Evolutionary conservation across 140 eudicot species (phyloP), one percentile per base, ranked within the genome.

Genomic region (Bidens hawaiensis): DNA sequence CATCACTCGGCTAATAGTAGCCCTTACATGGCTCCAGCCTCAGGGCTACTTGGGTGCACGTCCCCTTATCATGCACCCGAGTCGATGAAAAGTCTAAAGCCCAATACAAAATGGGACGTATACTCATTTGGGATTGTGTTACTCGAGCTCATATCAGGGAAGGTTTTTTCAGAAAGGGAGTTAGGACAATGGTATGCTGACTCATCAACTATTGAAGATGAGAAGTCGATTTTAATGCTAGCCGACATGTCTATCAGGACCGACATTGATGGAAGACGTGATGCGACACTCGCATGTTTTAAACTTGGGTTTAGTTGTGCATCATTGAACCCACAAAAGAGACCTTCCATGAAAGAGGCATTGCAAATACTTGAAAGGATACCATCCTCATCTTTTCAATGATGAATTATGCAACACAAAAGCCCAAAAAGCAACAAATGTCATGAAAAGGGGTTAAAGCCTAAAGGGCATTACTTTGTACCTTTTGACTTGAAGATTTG

Each of bases 31-130:
- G 68, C 77, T 53, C 79, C 88, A 2, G 70, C 67, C 1, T 69
- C 76, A 6, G 78, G 76, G 38, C 43, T 77, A 62, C 78, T 71
- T 8, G 95, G 95, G 69, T 74, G 85, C 87, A 83, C 90, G 4
- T 85, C 96, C 26, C 84, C 90, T 40, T 88, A 85, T 59, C 90
- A 82, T 72, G 95, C 96, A 58, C 96, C 96, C 1, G 96, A 88
- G 78, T 80, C 90, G 9, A 79, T 85, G 67, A 78, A 88, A 49
- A 85, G 79, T 72, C 66, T 82, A 2, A 88, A 82, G 62, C 90
- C 87, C 4, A 82, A 67, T 73, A 80, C 94, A 4, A 88, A 80
- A 30, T 88, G 96, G 96, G 96, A 88, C 9, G 90, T 85, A 4
- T 88, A 88, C 77, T 88, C 96, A 0, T 85, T 82, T 58, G 96